Conservation (phyloP, 2,329 filamentous ascomycete species). For the Botrytis elliptica region DNA sequence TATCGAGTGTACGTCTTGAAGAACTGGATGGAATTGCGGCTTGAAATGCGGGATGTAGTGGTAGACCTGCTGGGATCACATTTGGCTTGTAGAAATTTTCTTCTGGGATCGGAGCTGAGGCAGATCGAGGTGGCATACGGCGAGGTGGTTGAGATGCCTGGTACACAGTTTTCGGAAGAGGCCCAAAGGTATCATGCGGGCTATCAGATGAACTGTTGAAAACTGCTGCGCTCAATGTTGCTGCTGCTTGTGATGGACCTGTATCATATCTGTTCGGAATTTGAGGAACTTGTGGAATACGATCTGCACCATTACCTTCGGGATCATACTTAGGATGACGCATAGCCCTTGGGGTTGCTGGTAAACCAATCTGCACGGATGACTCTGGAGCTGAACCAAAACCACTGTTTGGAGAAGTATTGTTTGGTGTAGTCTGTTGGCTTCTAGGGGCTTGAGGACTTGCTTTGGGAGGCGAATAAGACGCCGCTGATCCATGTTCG, state of each 20-base stretch:
- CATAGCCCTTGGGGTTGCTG: conserved; percentile 90
- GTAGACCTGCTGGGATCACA: conserved; percentile 38
- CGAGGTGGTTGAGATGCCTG: conserved; percentile 47
- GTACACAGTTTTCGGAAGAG: conserved; percentile 39
- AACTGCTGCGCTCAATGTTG: conserved; percentile 4
- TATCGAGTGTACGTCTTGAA: conserved; percentile 33
- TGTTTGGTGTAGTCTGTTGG: conserved; percentile 55
- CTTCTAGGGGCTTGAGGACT: conserved; percentile 51
- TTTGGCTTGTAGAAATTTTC: conserved; percentile 42
- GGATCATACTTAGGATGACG: conserved; percentile 69
- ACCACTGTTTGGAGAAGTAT: conserved; percentile 31
- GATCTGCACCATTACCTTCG: conserved; percentile 55
- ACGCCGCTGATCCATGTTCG: conserved; percentile 23
- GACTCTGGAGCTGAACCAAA: conserved; percentile 49
- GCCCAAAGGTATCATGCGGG: conserved; percentile 35
- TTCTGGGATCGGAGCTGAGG: conserved; percentile 58
- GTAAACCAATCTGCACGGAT: conserved; percentile 68
- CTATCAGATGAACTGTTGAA: conserved; percentile 33
- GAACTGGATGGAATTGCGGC: conserved; percentile 41
- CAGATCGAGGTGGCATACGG: conserved; percentile 53
- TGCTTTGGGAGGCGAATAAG: conserved; percentile 42
- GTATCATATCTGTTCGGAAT: conserved; percentile 49
- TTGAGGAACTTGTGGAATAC: conserved; percentile 54
- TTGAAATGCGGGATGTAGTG: conserved; percentile 46
- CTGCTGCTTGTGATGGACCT: conserved; percentile 22